Conservation (phyloP, 148 eudicot species). For the Talinum fruticosum region DNA sequence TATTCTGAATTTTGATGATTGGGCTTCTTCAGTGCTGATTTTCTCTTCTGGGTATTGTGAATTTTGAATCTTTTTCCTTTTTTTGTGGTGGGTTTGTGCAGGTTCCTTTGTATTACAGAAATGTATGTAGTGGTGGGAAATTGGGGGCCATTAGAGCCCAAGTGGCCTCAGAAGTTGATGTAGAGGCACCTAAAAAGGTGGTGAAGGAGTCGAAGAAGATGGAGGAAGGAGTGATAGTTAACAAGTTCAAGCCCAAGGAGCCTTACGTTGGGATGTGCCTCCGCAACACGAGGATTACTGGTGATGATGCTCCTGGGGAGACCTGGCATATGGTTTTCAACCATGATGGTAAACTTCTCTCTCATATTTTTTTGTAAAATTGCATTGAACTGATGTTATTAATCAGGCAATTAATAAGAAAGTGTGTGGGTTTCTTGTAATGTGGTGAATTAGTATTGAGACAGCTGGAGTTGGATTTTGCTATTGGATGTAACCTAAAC, state of each 20-base stretch:
- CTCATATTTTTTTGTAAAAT: background rate
- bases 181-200: conserved; percentile 51
- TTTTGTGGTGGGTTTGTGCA: conserved; percentile 30
- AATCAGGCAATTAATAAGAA: background rate
- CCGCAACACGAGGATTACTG: conserved; percentile 90
- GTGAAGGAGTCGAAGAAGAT: conserved; percentile 78
- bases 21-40: background rate
- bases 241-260: conserved; percentile 86
- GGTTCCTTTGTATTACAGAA: conserved; percentile 55
- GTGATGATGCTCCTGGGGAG: conserved; percentile 97
- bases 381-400: background rate
- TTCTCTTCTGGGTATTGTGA: background rate
- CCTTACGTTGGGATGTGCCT: conserved; percentile 85
- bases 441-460: background rate
- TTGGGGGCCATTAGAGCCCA: conserved; percentile 67
- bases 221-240: conserved; percentile 84
- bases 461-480: background rate
- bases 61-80: no score
- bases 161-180: conserved; percentile 52
- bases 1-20: background rate
- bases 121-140: conserved; percentile 52
- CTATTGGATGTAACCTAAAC: background rate
- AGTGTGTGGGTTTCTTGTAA: background rate
- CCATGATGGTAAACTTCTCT: conserved; percentile 63
- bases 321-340: conserved; percentile 98